Percentiles rank a stretch among this genome's conserved stretches.
phyloP scores from a whole-genome alignment of 495 filamentous ascomycete species.

The Penicillium argentinense region DNA sequence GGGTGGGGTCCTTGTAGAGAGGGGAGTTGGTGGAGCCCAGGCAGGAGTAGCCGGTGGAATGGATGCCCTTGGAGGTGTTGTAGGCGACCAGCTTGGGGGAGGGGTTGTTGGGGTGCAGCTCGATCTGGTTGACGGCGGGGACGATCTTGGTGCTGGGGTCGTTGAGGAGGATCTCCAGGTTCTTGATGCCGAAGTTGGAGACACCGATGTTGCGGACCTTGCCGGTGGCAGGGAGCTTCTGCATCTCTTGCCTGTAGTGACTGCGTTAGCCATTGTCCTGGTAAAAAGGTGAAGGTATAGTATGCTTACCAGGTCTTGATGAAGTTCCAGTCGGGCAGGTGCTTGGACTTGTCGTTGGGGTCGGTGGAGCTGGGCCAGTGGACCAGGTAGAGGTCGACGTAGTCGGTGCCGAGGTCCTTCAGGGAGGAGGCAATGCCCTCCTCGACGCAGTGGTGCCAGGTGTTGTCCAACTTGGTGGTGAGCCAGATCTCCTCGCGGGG shows the following conservation, averaged over 20 bases:
- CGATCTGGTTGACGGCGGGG: constrained; percentile 89
- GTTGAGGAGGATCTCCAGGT: constrained; percentile 57
- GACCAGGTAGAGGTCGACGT: constrained; percentile 83
- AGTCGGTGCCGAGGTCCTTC: constrained; percentile 67
- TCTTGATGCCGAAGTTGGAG: constrained; percentile 61
- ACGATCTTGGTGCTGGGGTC: constrained; percentile 59
- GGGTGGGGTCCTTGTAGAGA: constrained; percentile 56
- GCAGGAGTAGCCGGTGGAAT: constrained; percentile 67
- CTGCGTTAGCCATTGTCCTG: no score
- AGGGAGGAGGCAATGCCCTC: constrained; percentile 70
- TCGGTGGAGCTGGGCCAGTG: constrained; percentile 78
- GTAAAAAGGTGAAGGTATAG: no score
- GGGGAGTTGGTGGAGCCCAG: constrained; percentile 60
- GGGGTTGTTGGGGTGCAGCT: constrained; percentile 82
- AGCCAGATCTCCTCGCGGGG: constrained; percentile 80
- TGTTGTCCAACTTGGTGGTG: constrained; percentile 86
- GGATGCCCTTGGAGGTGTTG: constrained; percentile 65
- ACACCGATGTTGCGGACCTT: constrained; percentile 75
- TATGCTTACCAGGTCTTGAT: constrained; percentile 74
- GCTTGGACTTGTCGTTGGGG: constrained; percentile 55
- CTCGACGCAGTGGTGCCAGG: constrained; percentile 69
- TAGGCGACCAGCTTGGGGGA: constrained; percentile 78
- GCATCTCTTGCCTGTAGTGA: constrained; percentile 63
- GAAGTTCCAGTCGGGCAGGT: constrained; percentile 72
- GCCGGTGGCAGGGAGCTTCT: constrained; percentile 75